Conservation (phyloP, 169 alveolate genomes). For the Cyclospora cayetanensis region DNA sequence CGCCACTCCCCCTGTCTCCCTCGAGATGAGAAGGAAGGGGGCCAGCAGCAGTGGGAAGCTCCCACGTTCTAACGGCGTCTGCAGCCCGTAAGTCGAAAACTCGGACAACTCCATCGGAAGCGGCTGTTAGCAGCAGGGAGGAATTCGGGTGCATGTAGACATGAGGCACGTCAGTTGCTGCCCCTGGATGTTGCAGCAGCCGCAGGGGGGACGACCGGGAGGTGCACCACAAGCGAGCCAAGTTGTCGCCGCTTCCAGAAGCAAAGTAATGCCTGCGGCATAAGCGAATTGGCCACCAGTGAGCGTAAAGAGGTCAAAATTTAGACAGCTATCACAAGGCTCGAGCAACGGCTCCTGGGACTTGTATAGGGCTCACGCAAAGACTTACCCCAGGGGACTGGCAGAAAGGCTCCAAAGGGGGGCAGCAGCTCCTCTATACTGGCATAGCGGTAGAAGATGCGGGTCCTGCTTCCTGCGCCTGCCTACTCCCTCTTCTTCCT, state of each 20-base stretch:
- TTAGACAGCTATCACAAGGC: neutral
- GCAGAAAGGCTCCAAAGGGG: slow-evolving; percentile 53
- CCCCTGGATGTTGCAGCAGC: slow-evolving; percentile 58
- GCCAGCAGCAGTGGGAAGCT: neutral
- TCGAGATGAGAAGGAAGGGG: neutral
- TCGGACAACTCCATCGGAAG: slow-evolving; percentile 47
- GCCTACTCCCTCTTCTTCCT: neutral
- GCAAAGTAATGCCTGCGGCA: slow-evolving; percentile 66
- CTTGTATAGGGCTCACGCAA: too few relatives aligned
- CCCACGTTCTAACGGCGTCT: slow-evolving; percentile 4
- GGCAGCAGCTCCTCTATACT: neutral
- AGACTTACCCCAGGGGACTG: slow-evolving; percentile 54
- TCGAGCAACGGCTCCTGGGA: neutral
- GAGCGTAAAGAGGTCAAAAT: neutral
- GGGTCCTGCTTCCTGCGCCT: neutral
- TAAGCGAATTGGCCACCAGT: neutral
- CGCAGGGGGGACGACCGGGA: slow-evolving; percentile 57
- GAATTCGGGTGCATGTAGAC: slow-evolving; percentile 63
- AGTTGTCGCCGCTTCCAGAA: slow-evolving; percentile 44
- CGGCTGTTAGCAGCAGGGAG: slow-evolving; percentile 62
- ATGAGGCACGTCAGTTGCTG: slow-evolving; percentile 32
- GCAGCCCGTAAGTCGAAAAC: slow-evolving; percentile 65
- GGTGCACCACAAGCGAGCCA: slow-evolving; percentile 69
- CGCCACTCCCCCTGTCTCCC: neutral
- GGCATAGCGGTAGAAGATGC: neutral